A percentile compares a stretch with the other conserved stretches of the same genome.
Conservation (phyloP, 441 rosid species). For the Corymbia calophylla region DNA sequence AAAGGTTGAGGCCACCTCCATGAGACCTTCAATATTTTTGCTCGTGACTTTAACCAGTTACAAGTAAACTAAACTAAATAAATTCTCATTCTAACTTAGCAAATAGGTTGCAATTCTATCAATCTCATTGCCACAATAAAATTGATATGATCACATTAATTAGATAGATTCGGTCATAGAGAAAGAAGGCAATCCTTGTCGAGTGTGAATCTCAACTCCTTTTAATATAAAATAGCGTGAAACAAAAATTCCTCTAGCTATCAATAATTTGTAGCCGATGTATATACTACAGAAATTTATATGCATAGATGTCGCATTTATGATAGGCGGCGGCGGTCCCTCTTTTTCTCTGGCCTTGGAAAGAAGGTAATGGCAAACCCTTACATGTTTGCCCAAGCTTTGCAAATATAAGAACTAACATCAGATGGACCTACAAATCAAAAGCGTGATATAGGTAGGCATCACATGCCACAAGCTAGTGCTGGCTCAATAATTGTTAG, state of each 20-base stretch:
- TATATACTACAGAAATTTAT: fast-evolving
- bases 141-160: neutral
- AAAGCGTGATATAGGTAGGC: neutral
- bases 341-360: neutral
- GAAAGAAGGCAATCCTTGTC: neutral
- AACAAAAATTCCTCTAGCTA: neutral
- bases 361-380: neutral
- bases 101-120: neutral
- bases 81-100: neutral
- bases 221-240: neutral
- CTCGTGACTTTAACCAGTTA: neutral
- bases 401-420: neutral
- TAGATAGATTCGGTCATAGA: neutral
- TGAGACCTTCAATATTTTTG: neutral
- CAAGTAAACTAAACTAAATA: neutral
- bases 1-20: neutral
- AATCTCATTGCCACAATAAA: neutral
- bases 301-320: neutral
- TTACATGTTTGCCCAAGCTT: neutral
- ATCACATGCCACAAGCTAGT: neutral
- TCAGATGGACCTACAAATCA: neutral
- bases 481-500: neutral
- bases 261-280: neutral
- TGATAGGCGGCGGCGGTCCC: neutral
- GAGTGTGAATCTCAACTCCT: neutral